A percentile compares a stretch with the other conserved stretches of the same genome.
Evolutionary conservation across 306 rosid species (phyloP).

Genomic region (Quercus robur): DNA sequence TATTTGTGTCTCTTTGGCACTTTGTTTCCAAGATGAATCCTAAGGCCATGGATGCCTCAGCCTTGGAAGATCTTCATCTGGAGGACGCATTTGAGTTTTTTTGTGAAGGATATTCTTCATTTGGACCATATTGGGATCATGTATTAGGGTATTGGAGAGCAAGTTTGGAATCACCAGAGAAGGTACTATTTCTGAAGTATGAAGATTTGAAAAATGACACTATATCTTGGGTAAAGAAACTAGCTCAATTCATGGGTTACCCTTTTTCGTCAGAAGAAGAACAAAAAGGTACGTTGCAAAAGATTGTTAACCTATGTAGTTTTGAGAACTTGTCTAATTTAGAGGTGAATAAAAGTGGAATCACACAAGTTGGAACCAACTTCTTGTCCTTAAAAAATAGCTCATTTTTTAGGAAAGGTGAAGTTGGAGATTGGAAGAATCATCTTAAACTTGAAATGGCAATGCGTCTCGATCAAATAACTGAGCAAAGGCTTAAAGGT

Average conservation of each 20-base stretch:
- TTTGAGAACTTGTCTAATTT: conserved; percentile 17
- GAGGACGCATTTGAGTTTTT: too few species aligned
- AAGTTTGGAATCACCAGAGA: too few species aligned
- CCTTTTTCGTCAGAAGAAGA: conserved; percentile 20
- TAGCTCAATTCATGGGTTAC: conserved; percentile 21
- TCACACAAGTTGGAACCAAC: too few species aligned
- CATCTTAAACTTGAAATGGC: conserved; percentile 1
- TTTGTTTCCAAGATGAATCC: too few species aligned
- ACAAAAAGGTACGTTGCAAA: background rate
- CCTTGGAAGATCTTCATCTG: too few species aligned
- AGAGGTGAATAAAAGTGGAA: conserved; percentile 19
- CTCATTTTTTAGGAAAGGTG: conserved; percentile 9
- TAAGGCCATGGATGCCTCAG: too few species aligned
- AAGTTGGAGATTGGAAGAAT: conserved; percentile 24
- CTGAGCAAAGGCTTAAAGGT: background rate
- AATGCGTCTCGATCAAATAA: conserved; percentile 1
- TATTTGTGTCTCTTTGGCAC: too few species aligned
- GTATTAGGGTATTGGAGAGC: conserved; percentile 14
- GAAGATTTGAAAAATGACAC: conserved; percentile 20
- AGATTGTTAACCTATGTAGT: conserved; percentile 7
- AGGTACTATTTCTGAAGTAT: background rate
- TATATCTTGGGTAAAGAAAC: background rate
- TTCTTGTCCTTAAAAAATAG: background rate
- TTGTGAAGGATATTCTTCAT: too few species aligned
- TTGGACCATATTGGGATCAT: conserved; percentile 15